Base-by-base conservation (phyloP, 2,329 filamentous ascomycete species). In the Magnaporthales sp. region DNA sequence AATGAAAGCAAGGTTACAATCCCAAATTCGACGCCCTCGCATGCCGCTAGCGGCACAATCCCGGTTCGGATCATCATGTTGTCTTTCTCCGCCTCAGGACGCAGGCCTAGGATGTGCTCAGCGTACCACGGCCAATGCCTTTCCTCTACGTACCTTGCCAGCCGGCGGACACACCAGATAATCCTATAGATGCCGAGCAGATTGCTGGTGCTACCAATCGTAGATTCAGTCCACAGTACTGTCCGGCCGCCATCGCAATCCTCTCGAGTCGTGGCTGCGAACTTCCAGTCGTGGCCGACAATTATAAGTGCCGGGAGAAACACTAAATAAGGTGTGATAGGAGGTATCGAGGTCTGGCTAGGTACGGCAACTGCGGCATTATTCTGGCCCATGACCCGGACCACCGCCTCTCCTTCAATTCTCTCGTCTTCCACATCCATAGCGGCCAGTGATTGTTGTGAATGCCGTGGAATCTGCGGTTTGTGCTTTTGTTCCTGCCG, bases 71-170 rank as follows among this genome's bases (percentile, higher is more conserved):
- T 9, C 4, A 5, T 31, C 9, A 4, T 46, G 38, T 46, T 46
- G 19, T 46, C 15, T 46, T 46, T 19, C 38, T 46, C 19, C n/a
- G 38, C n/a, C 38, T 46, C 8, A 19, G n/a, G 38, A 46, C 60
- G 60, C 60, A 62, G 30, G 30, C 60, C 60, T 30, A 62, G 26
- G 5, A 62, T 30, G 60, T 62, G n/a, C 60, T 62, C 60, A 30
- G 60, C 60, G 60, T 62, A 63, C 62, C 31, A 63, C 29, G 62
- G 62, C 62, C 62, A 63, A 63, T 63, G 32, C 30, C 31, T 19
- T 24, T 63, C 62, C 30, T 24, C 32, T 1, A 24, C 31, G 30
- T 63, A 63, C 27, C n/a, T 24, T 22, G 62, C 62, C 19, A 63
- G 62, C 19, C 62, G 62, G 19, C 62, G 29, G 29, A 63, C 62